Evolutionary conservation across 805 yeast genomes (phyloP), one percentile per base, ranked within the genome.

Genomic region (Ogataea nakhonphanomensis): DNA sequence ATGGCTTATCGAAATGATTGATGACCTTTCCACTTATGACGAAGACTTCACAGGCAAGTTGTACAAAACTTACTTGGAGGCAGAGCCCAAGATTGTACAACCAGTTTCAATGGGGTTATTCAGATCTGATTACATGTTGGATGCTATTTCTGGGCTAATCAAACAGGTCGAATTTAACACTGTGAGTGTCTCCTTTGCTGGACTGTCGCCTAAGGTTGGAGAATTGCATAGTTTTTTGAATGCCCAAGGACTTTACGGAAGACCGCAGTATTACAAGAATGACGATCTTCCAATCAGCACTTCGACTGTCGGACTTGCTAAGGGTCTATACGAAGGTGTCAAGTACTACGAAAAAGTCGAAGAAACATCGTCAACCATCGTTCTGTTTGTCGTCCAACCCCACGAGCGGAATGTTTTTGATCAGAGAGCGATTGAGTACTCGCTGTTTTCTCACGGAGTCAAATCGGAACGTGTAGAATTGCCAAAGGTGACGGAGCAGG

Each of bases 81-180:
- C 85, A 1, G 44, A 63, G 24, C 58, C 61, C 32, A 78, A 81
- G 1, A 66, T 79, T 27, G 65, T 64, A 2, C 96, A 85, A 57
- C 76, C 79, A 1, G 68, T 86, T 26, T 75, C 89, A 0, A 69
- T 90, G 32, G 98, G 97, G 0, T 62, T 93, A 8, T 90, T 89
- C 61, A 76, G 99, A 59, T 83, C 95, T 0, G 99, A 93, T 57
- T 93, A 91, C 55, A 79, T 93, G 79, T 66, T 79, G 25, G 81
- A 82, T 25, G 55, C 59, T 21, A 57, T 61, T 42, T 58, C 73
- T n/a, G 70, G 72, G 29, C 59, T 62, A 21, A 83, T 91, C 54
- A 90, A 91, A 58, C 99, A 93, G 62, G 93, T 93, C 37, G 99
- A 93, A 61, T 91, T 91, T 67, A 93, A 93, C 64, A 90, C 99